Evolutionary conservation across 192 early-diverging fungal species (phyloP).

Genomic region (Dissophora globulifera): DNA sequence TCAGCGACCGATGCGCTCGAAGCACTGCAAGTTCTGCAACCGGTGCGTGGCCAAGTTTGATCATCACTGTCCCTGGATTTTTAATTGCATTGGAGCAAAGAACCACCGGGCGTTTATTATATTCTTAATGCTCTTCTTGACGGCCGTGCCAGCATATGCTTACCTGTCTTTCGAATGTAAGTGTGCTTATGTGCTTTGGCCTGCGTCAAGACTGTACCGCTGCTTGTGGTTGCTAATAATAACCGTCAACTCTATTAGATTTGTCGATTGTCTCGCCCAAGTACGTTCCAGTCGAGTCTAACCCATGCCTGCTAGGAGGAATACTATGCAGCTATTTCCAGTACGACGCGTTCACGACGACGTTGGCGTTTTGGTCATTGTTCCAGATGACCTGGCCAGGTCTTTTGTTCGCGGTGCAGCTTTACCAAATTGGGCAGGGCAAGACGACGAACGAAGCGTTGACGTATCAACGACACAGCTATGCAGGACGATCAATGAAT

Average conservation of each 20-base stretch:
- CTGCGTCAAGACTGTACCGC: too few species aligned
- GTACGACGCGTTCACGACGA: conserved; percentile 76
- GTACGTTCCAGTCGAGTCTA: conserved; percentile 63
- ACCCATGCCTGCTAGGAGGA: conserved; percentile 68
- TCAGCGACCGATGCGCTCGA: conserved; percentile 87
- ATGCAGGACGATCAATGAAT: conserved; percentile 51
- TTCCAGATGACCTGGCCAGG: conserved; percentile 86
- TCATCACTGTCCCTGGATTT: conserved; percentile 98
- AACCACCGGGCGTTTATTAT: conserved; percentile 92
- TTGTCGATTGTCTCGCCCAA: conserved; percentile 55
- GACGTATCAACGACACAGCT: conserved; percentile 79
- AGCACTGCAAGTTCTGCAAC: conserved; percentile 94
- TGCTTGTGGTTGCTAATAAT: too few species aligned
- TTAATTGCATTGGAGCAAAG: conserved; percentile 90
- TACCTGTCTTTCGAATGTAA: conserved; percentile 74
- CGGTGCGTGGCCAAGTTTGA: conserved; percentile 95
- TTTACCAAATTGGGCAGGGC: conserved; percentile 78
- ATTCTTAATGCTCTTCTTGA: conserved; percentile 76
- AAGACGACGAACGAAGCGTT: conserved; percentile 93
- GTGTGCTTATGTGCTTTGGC: conserved; percentile 34
- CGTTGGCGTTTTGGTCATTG: conserved; percentile 76
- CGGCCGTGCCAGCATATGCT: conserved; percentile 68
- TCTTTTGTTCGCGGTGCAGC: conserved; percentile 81
- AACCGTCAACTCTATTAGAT: too few species aligned
- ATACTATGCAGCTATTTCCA: conserved; percentile 79